Conservation (phyloP, 306 rosid species). For the Quercus ilex region DNA sequence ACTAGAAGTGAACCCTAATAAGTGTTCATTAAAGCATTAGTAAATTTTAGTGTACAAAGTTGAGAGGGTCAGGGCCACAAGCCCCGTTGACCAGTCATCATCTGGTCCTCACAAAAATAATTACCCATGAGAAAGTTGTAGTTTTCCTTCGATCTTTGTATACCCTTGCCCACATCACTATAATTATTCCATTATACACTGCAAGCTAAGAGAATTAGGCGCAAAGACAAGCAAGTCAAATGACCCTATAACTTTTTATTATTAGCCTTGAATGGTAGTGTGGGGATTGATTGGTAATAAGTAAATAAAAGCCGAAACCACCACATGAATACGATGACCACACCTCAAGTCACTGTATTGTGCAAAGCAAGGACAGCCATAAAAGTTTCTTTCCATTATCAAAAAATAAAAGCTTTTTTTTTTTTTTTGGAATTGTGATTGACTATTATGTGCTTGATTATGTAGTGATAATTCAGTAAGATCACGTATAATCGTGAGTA, state of each 20-base stretch:
- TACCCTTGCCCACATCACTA: slow-evolving; percentile 27
- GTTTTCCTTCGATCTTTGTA: slow-evolving; percentile 16
- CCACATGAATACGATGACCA: slow-evolving; percentile 16
- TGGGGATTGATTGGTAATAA: slow-evolving; percentile 25
- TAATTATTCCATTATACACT: slow-evolving; percentile 34
- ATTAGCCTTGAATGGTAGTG: slow-evolving; percentile 21
- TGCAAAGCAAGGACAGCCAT: slow-evolving; percentile 12
- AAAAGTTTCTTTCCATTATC: neutral
- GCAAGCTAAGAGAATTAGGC: slow-evolving; percentile 27
- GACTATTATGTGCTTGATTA: neutral
- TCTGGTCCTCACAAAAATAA: slow-evolving; percentile 25
- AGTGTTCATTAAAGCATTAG: no score
- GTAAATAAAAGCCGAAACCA: slow-evolving; percentile 5
- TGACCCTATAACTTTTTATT: slow-evolving; percentile 11
- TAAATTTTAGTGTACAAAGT: no score
- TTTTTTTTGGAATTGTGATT: neutral
- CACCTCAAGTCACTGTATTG: slow-evolving; percentile 5
- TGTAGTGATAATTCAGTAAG: accelerated
- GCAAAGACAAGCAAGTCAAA: slow-evolving; percentile 36
- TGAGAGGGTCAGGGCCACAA: no score
- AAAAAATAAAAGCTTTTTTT: no score
- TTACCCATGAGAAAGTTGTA: slow-evolving; percentile 28
- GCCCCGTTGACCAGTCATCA: slow-evolving; percentile 12
- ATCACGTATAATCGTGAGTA: accelerated
- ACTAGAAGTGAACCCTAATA: no score